A percentile compares a stretch with the other conserved stretches of the same genome.
Evolutionary conservation across 352 stramenopile species (phyloP).

Genomic region (Phytophthora pini): DNA sequence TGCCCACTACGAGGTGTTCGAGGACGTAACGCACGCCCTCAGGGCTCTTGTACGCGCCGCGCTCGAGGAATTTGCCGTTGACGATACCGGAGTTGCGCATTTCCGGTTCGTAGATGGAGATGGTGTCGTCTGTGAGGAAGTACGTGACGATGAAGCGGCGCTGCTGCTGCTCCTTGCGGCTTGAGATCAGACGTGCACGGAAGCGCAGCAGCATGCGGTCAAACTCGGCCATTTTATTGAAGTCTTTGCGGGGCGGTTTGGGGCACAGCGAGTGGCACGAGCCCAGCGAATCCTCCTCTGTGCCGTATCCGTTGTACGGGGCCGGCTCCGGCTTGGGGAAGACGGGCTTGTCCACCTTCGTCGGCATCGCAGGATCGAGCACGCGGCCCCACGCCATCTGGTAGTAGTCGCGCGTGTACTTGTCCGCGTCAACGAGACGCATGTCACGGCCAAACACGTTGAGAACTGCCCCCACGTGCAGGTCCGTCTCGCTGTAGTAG

Average conservation of each 20-base stretch:
- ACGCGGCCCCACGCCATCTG: conserved; percentile 67
- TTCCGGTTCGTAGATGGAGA: conserved; percentile 80
- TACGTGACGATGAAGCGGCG: conserved; percentile 86
- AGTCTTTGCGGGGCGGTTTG: conserved; percentile 81
- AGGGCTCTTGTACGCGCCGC: conserved; percentile 69
- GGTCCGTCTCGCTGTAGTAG: conserved; percentile 80
- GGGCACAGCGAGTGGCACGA: conserved; percentile 68
- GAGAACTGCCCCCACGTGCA: conserved; percentile 67
- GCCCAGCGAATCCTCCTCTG: conserved; percentile 78
- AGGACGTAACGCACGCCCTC: conserved; percentile 66
- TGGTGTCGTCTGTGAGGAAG: conserved; percentile 83
- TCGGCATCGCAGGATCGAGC: conserved; percentile 50
- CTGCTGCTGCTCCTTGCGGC: conserved; percentile 75
- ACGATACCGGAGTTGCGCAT: conserved; percentile 81
- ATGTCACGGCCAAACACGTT: conserved; percentile 76
- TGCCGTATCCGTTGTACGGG: conserved; percentile 79
- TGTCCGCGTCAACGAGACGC: conserved; percentile 79
- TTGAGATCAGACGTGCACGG: conserved; percentile 71
- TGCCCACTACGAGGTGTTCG: conserved; percentile 64
- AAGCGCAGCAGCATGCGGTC: conserved; percentile 85
- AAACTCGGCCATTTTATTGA: conserved; percentile 81
- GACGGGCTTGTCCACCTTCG: conserved; percentile 47
- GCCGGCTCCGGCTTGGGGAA: conserved; percentile 68
- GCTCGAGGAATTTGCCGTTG: conserved; percentile 89
- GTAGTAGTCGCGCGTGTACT: conserved; percentile 82